phyloP scores from a whole-genome alignment of 2,329 filamentous ascomycete species.

The Bipolaris zeicola region DNA sequence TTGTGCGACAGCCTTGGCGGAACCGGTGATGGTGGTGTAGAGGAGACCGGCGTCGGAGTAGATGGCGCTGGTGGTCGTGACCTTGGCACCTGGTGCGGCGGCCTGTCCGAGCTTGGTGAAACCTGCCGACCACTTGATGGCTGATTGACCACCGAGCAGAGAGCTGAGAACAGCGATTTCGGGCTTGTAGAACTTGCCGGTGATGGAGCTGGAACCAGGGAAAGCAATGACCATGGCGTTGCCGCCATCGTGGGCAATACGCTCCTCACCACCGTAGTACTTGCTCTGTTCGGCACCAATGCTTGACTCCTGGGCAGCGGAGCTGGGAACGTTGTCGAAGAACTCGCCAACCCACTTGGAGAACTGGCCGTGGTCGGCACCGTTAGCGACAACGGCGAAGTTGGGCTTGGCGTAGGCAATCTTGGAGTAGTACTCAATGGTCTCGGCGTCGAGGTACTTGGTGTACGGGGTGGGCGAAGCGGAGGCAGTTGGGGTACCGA shows the following conservation, averaged over 20 bases:
- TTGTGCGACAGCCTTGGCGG: slow-evolving; percentile 72
- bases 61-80: slow-evolving; percentile 75
- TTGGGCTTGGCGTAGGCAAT: slow-evolving; percentile 87
- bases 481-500: slow-evolving; percentile 79
- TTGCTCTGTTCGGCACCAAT: slow-evolving; percentile 71
- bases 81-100: slow-evolving; percentile 67
- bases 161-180: slow-evolving; percentile 86
- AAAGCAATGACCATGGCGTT: slow-evolving; percentile 91
- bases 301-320: slow-evolving; percentile 50
- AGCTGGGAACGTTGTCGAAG: slow-evolving; percentile 73
- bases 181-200: slow-evolving; percentile 78
- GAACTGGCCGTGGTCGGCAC: slow-evolving; percentile 75
- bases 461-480: slow-evolving; percentile 72
- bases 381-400: slow-evolving; percentile 89
- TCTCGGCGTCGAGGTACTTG: slow-evolving; percentile 79
- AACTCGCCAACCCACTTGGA: slow-evolving; percentile 92
- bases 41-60: slow-evolving; percentile 97
- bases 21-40: slow-evolving; percentile 78
- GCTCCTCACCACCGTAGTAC: slow-evolving; percentile 96
- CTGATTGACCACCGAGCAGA: slow-evolving; percentile 86
- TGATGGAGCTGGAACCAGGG: slow-evolving; percentile 81
- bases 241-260: slow-evolving; percentile 74
- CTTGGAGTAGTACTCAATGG: slow-evolving; percentile 75
- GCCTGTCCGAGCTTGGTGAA: slow-evolving; percentile 89
- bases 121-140: slow-evolving; percentile 93